Conservation (phyloP, 768 basidiomycete species). For the Amanita muscaria region DNA sequence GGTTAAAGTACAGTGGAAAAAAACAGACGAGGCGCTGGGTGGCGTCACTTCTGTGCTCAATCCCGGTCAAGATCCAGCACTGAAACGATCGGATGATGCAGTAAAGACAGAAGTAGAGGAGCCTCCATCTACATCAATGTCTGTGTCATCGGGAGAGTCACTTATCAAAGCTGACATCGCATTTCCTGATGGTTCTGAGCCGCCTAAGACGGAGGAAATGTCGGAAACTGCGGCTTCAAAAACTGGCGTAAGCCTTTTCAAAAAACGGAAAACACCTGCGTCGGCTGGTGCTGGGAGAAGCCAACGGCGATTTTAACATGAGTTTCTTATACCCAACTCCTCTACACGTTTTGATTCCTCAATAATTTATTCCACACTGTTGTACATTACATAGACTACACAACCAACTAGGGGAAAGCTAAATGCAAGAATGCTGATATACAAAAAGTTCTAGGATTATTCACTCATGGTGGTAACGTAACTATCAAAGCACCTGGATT, state of each 20-base stretch:
- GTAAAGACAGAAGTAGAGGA: constrained; percentile 9
- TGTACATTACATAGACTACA: background rate
- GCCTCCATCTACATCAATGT: background rate
- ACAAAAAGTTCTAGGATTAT: background rate
- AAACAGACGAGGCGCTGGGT: constrained; percentile 9
- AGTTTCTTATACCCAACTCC: background rate
- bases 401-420: background rate
- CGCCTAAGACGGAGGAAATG: constrained; percentile 8
- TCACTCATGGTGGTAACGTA: constrained; percentile 17
- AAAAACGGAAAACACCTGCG: constrained; percentile 24
- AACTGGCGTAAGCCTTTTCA: constrained; percentile 18
- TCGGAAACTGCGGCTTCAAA: constrained; percentile 4
- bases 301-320: constrained; percentile 16
- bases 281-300: constrained; percentile 18
- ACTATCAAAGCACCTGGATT: constrained; percentile 72
- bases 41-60: background rate
- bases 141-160: constrained; percentile 7
- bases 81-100: constrained; percentile 3
- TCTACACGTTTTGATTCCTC: background rate
- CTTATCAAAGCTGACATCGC: constrained; percentile 12
- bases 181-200: background rate
- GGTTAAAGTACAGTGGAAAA: constrained; percentile 28
- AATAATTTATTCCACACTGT: background rate
- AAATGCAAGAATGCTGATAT: background rate
- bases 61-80: constrained; percentile 1